Evolutionary conservation across 257 asterid species (phyloP).

Genomic region (Nicotiana paniculata): DNA sequence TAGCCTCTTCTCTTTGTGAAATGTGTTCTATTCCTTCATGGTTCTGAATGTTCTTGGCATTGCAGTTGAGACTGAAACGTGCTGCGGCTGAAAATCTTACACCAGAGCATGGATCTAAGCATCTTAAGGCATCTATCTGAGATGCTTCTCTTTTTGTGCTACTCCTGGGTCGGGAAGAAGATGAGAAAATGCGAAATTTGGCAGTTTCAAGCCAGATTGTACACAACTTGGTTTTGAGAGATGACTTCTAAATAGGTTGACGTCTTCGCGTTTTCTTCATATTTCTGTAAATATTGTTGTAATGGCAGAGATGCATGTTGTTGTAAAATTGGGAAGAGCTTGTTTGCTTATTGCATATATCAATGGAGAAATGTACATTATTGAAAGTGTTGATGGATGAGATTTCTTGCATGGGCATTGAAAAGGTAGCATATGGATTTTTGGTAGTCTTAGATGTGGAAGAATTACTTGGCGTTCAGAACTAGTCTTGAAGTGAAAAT

Average conservation of each 20-base stretch:
- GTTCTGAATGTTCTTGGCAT: background rate
- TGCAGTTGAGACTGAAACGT: constrained; percentile 36
- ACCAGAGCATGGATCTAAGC: constrained; percentile 29
- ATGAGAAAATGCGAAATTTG: background rate
- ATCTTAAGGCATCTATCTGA: constrained; percentile 22
- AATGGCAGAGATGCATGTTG: background rate
- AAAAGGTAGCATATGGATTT: background rate
- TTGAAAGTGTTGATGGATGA: background rate
- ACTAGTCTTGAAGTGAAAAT: too few relatives aligned
- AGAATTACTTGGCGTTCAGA: background rate
- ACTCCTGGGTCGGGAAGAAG: background rate
- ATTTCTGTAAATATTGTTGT: background rate
- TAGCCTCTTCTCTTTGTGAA: too few relatives aligned
- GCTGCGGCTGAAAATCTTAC: constrained; percentile 36
- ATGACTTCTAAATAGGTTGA: background rate
- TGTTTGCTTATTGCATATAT: background rate
- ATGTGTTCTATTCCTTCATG: background rate
- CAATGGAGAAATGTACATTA: background rate
- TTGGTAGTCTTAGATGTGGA: background rate
- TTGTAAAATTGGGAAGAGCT: background rate
- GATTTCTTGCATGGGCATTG: background rate
- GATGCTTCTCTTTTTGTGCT: constrained; percentile 8
- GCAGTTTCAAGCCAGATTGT: background rate
- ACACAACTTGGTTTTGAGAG: background rate
- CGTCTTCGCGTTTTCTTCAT: background rate